Evolutionary conservation across 2,329 filamentous ascomycete species (phyloP), one percentile per base, ranked within the genome.

Genomic region (Coniella vitis): DNA sequence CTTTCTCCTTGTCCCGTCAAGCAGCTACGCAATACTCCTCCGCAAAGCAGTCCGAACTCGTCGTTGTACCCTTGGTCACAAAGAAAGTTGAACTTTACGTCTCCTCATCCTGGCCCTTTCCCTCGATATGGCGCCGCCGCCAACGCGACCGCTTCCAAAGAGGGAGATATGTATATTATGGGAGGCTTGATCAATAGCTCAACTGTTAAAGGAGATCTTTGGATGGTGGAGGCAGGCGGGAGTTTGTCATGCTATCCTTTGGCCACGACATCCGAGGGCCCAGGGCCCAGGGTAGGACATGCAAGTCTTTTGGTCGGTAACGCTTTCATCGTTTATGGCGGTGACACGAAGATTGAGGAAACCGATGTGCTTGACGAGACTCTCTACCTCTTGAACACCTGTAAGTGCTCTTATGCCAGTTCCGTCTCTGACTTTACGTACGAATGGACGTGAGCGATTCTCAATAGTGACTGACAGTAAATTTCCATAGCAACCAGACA

Each of bases 81-180:
- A 64, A 83, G 89, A 52, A 83, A 87, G 48, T 69, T 98, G 46
- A 91, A 86, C 56, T 95, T 95, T 65, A 87, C 87, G 14, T 83
- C 88, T 4, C 79, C 84, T 3, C 84, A 90, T 61, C 79, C 84
- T 10, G 90, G 88, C 57, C 93, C 93, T 0, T 98, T 98, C 59
- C 93, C 93, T 13, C 83, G 93, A 64, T 98, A 98, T 76, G 93
- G 93, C 63, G 90, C 94, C 45, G 93, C 94, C 7, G 91, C 96
- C 65, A 98, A 98, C 65, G 80, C 90, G 0, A 77, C 86, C 14
- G 87, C 90, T 20, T 96, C 90, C 35, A 97, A 97, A 69, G 93
- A 98, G 67, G 94, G 94, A 52, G 89, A 95, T 59, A 87, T 98
- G 49, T 98, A 97, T 62, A 78, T 98, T 62, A 97, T 98, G 90